Evolutionary conservation across 2,329 filamentous ascomycete genomes (phyloP).

Genomic region (Colletotrichum brevisporum): DNA sequence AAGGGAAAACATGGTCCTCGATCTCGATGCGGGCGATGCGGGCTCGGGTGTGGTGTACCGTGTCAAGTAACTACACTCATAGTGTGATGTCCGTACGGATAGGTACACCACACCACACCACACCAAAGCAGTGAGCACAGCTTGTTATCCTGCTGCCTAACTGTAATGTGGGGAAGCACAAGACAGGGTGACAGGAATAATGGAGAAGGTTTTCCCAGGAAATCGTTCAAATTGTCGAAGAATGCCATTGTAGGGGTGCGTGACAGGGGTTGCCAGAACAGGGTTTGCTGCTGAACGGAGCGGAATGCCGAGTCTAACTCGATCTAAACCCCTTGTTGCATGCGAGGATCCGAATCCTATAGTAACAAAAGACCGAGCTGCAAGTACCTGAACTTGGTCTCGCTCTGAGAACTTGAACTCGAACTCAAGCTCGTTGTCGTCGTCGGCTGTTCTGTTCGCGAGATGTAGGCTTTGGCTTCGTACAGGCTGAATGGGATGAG

Average conservation of each 20-base stretch:
- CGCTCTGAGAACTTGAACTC: neutral
- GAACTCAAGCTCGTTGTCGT: no score
- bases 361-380: neutral
- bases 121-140: neutral
- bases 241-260: constrained; percentile 25
- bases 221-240: constrained; percentile 32
- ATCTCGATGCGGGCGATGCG: constrained; percentile 20
- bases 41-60: constrained; percentile 5
- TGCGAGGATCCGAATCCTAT: constrained; percentile 24
- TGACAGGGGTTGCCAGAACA: constrained; percentile 15
- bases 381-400: constrained; percentile 5
- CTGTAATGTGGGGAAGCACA: constrained; percentile 18
- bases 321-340: constrained; percentile 17
- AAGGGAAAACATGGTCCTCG: neutral
- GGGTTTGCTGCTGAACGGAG: constrained; percentile 39
- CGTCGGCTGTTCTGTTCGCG: no score
- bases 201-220: constrained; percentile 29
- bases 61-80: no score
- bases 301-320: constrained; percentile 41
- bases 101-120: no score
- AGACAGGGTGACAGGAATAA: constrained; percentile 26
- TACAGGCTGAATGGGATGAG: constrained; percentile 30
- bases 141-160: constrained; percentile 39
- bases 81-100: no score
- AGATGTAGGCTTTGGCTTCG: neutral